Evolutionary conservation across 352 stramenopile genomes (phyloP), one percentile per base, ranked within the genome.

Genomic region (Globisporangium nodosum): DNA sequence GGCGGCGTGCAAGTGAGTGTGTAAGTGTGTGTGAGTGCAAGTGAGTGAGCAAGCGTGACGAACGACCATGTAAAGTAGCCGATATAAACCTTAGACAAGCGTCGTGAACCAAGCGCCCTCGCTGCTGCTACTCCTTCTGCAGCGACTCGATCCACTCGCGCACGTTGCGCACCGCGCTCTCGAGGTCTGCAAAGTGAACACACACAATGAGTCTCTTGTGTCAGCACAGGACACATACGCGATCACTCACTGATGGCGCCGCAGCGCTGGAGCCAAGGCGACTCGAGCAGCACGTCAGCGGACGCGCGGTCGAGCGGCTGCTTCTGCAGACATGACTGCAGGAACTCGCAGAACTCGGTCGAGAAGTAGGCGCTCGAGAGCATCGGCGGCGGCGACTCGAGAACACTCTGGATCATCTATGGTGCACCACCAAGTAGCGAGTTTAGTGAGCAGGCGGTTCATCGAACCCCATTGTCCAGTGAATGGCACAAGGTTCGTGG

Each of bases 291-390:
- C 20, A 74, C 70, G 51, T 87, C 76, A 6, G 81, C 80, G 15
- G 70, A 76, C 24, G 77, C 71, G 39, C 82, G 82, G 51, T 90
- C 78, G 30, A 73, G 64, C 40, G 81, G 78, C 53, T 88, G 73
- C 54, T 86, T 85, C 60, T 79, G 75, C 18, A 93, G 61, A 70
- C 83, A 93, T 15, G 70, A 55, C 3, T 71, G 58, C 54, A 93
- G 54, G 58, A 93, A 93, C 35, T 75, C 70, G 61, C 81, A 87
- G 59, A 91, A 88, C 45, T 90, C 83, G 45, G 65, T 52, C 35
- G 83, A 90, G 59, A 91, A 93, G 59, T 81, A 83, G 15, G 78
- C 68, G 24, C 68, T 62, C 31, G 79, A 91, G 18, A 93, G 71
- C 49, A 73, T 77, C 46, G 83, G 81, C 20, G 83, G 76, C 5